A percentile compares a stretch with the other conserved stretches of the same genome.
Evolutionary conservation across 2,329 filamentous ascomycete species (phyloP).

Genomic region (Cadophora sp.): DNA sequence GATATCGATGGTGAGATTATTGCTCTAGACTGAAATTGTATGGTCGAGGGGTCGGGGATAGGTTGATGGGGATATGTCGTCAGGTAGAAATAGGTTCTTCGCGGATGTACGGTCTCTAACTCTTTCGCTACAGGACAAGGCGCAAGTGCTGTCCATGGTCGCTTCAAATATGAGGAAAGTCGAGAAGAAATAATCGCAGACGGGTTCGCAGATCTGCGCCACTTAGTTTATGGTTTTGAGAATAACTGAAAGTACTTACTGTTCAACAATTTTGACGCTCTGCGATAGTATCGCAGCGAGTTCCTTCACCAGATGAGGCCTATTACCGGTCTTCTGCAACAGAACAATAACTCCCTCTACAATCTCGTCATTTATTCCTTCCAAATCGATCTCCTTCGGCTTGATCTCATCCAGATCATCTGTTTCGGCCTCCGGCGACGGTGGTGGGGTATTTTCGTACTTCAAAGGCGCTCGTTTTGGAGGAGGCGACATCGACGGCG

Average conservation of each 20-base stretch:
- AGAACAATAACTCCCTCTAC: conserved; percentile 90
- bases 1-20: conserved; percentile 88
- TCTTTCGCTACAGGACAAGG: conserved; percentile 93
- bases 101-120: conserved; percentile 88
- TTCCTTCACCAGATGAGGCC: conserved; percentile 94
- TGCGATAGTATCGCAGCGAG: conserved; percentile 80
- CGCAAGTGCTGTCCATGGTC: conserved; percentile 76
- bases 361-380: conserved; percentile 92
- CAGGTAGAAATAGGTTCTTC: conserved; percentile 95
- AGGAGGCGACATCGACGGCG: conserved; percentile 52
- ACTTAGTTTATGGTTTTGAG: conserved; percentile 39
- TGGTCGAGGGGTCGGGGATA: conserved; percentile 69
- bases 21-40: conserved; percentile 58
- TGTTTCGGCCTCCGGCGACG: conserved; percentile 65
- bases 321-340: conserved; percentile 87
- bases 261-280: conserved; percentile 83
- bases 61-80: conserved; percentile 86
- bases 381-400: conserved; percentile 71
- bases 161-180: conserved; percentile 87
- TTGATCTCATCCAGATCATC: conserved; percentile 50
- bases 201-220: conserved; percentile 85
- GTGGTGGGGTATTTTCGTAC: conserved; percentile 79
- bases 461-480: conserved; percentile 49
- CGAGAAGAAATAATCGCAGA: conserved; percentile 95
- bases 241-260: conserved; percentile 65